A percentile compares a stretch with the other conserved stretches of the same genome.
These are phyloP conservation scores for Paraphoma chrysanthemicola DNA, from an alignment of 2,329 filamentous ascomycete genomes.

Conservation along the genomic window DNA sequence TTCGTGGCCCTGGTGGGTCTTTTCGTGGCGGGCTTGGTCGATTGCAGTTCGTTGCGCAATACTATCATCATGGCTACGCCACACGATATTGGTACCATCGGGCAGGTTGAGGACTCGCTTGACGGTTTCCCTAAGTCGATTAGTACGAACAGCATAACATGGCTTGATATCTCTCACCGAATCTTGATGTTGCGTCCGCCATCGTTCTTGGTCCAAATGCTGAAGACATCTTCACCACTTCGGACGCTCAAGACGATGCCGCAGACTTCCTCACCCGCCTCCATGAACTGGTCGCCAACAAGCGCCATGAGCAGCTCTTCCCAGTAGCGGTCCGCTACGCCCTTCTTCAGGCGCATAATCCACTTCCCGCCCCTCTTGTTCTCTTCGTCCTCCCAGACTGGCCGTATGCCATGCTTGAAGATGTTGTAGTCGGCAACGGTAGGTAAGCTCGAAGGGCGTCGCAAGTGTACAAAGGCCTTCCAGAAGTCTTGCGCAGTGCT, in stretches of 20 bases:
- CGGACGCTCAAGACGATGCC: conserved; percentile 93
- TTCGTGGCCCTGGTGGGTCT: conserved; percentile 58
- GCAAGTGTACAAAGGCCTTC: conserved; percentile 85
- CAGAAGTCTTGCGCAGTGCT: conserved; percentile 90
- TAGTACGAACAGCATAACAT: conserved; percentile 16
- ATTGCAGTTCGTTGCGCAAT: conserved; percentile 91
- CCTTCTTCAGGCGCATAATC: conserved; percentile 97
- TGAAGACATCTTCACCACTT: conserved; percentile 95
- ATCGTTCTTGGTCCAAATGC: conserved; percentile 95
- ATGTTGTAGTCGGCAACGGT: conserved; percentile 97
- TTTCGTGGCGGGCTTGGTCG: conserved; percentile 90
- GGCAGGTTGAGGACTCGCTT: conserved; percentile 88
- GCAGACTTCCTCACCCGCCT: conserved; percentile 92
- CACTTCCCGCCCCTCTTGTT: conserved; percentile 97
- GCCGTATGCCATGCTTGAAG: conserved; percentile 94
- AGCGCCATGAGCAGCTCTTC: conserved; percentile 91
- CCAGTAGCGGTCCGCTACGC: conserved; percentile 95
- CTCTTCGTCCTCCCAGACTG: conserved; percentile 98
- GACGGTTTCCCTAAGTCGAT: conserved; percentile 79
- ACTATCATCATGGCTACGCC: conserved; percentile 95
- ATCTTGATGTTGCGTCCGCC: conserved; percentile 96
- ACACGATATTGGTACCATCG: conserved; percentile 86
- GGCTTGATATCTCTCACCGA: conserved; percentile 65
- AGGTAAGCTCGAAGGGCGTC: conserved; percentile 84
- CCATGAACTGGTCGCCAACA: conserved; percentile 91